phyloP scores from a whole-genome alignment of 176 grass and related monocot species.

The Raddia distichophylla region DNA sequence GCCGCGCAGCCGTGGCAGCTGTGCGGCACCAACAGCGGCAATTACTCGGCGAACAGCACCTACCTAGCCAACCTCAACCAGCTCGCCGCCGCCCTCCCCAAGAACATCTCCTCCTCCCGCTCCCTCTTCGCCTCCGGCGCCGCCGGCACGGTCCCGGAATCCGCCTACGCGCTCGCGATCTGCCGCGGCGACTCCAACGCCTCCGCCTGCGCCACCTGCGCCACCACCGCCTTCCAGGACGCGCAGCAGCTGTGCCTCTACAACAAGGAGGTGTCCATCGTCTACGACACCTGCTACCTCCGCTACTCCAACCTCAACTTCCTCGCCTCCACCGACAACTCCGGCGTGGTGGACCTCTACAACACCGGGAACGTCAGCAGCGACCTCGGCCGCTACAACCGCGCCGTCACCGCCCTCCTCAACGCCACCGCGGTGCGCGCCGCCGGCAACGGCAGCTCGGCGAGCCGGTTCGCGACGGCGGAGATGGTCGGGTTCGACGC shows the following conservation, averaged over 20 bases:
- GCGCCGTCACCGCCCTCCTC: constrained; percentile 27
- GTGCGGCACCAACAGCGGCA: constrained; percentile 28
- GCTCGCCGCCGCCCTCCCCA: constrained; percentile 42
- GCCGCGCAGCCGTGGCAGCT: background rate
- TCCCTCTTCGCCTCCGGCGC: constrained; percentile 30
- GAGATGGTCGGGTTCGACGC: constrained; percentile 26
- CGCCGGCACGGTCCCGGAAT: constrained; percentile 14
- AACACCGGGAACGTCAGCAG: background rate
- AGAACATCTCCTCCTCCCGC: constrained; percentile 17
- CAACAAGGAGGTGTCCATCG: constrained; percentile 11
- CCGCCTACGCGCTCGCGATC: background rate
- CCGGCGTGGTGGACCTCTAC: background rate
- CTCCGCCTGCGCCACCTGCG: constrained; percentile 42
- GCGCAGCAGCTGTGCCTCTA: background rate
- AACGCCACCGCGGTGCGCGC: constrained; percentile 25
- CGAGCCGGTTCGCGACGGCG: constrained; percentile 46
- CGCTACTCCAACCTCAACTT: constrained; percentile 53
- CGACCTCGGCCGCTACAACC: background rate
- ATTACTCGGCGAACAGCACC: constrained; percentile 49
- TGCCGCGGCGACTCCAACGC: background rate
- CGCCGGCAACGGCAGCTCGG: constrained; percentile 7
- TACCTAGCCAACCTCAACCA: constrained; percentile 45
- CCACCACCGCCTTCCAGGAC: background rate
- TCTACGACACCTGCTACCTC: constrained; percentile 50
- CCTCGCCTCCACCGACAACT: constrained; percentile 33